Base-by-base conservation (phyloP, 306 rosid genomes). In the Macrotyloma uniflorum region DNA sequence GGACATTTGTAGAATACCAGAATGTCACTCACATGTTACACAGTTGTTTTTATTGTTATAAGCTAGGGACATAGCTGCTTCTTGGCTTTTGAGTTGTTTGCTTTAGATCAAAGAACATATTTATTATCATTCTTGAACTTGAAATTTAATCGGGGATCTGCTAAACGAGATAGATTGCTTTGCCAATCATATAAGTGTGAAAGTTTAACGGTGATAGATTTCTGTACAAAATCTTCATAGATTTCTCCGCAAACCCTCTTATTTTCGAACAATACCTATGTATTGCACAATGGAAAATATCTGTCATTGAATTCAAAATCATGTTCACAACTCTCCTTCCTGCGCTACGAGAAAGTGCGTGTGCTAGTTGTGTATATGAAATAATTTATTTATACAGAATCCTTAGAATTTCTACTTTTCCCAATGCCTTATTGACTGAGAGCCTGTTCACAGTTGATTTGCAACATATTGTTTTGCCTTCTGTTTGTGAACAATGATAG, bases 121-220 rank as follows among this genome's bases (percentile, higher is more conserved):
- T 28, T 15, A 51, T 72, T 77, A 46, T 33, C 50, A 36, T 28
- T 67, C 70, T 36, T 32, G 64, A 42, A 51, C 23, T 76, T 70
- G 30, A 38, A 62, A 26, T 26, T 6, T 50, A 14, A 32, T 63
- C 59, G 53, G 3, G 9, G 46, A 51, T 82, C n/a, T 77, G 70
- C 65, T 40, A 22, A 77, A 64, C 26, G 57, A 6, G 49, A 57
- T 72, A 45, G 38, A 51, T 64, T 30, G 36, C 19, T 50, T 49
- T 14, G 51, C 59, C 38, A 40, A 30, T 62, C 51, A 30, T 38
- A 3, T 42, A 42, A 3, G 15, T 42, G 47, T 11, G 47, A 42
- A 42, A 10, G 43, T 42, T 42, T 42, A 42, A 12, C 1, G 13
- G 15, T 40, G 46, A 40, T 40, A 40, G 16, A 13, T 53, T 15